phyloP scores from a whole-genome alignment of 2,329 filamentous ascomycete species.

The Ophiostoma triangulosporum region DNA sequence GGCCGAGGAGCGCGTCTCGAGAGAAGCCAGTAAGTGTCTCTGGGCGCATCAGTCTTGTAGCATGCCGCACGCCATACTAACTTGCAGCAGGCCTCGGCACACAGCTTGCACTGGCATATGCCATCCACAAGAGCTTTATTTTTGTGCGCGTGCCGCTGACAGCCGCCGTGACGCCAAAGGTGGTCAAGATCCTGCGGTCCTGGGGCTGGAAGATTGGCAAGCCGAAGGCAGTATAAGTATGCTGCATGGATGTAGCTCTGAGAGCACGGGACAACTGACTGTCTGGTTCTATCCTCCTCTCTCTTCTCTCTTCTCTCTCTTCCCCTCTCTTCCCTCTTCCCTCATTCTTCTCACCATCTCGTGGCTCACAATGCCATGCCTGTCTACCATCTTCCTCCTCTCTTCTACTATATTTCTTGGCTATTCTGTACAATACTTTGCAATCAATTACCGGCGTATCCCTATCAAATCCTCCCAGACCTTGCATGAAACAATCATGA shows the following conservation, averaged over 20 bases:
- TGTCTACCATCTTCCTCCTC: too few relatives aligned
- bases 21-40: conserved; percentile 64
- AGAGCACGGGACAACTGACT: too few relatives aligned
- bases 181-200: conserved; percentile 73
- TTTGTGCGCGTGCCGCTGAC: conserved; percentile 90
- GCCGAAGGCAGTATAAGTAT: conserved; percentile 23
- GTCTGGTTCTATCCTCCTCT: neutral
- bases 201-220: conserved; percentile 97
- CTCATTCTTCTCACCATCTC: too few relatives aligned
- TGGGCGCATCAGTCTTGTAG: too few relatives aligned
- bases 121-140: conserved; percentile 95
- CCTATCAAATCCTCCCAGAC: too few relatives aligned
- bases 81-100: conserved; percentile 48
- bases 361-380: too few relatives aligned
- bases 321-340: too few relatives aligned
- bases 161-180: conserved; percentile 78
- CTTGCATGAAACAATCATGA: too few relatives aligned
- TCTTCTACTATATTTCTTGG: too few relatives aligned
- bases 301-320: neutral
- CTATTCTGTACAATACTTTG: too few relatives aligned
- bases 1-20: conserved; percentile 45
- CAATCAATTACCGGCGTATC: neutral
- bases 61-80: too few relatives aligned
- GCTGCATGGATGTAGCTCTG: neutral
- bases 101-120: conserved; percentile 84